These are phyloP conservation scores for Leccinellum albellum DNA, from an alignment of 768 basidiomycete species.

Conservation along the genomic window DNA sequence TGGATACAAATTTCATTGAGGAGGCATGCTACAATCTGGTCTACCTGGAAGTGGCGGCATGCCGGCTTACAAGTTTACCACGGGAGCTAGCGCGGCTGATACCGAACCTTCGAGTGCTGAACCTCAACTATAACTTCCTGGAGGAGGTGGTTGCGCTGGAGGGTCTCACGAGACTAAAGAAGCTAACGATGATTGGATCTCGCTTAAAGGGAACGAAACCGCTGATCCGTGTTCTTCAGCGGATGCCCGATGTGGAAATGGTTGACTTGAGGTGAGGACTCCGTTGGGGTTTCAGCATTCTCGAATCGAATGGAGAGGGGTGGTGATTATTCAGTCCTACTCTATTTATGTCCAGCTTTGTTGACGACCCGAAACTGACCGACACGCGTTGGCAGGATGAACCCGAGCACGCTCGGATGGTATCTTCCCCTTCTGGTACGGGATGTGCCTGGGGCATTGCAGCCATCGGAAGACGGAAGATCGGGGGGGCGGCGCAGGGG, in stretches of 20 bases:
- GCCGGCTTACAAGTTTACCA: constrained; percentile 77
- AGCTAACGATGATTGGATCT: constrained; percentile 83
- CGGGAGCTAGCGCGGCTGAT: constrained; percentile 54
- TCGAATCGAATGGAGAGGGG: constrained; percentile 4
- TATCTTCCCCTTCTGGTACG: constrained; percentile 84
- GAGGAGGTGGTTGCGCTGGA: constrained; percentile 65
- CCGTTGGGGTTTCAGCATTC: constrained; percentile 10
- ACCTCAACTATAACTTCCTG: constrained; percentile 97
- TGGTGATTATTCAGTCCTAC: neutral
- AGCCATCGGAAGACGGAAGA: constrained; percentile 47
- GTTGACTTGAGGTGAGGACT: constrained; percentile 79
- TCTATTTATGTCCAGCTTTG: neutral
- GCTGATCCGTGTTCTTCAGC: constrained; percentile 65
- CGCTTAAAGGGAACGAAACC: constrained; percentile 71
- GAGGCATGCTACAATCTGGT: constrained; percentile 84
- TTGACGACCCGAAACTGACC: constrained; percentile 28
- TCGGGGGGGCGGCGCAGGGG: constrained; percentile 24
- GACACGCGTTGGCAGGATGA: constrained; percentile 59
- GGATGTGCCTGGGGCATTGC: constrained; percentile 62
- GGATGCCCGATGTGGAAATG: constrained; percentile 81
- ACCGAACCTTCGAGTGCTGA: constrained; percentile 87
- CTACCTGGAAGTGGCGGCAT: constrained; percentile 89
- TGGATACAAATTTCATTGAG: constrained; percentile 55
- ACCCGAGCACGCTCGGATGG: constrained; percentile 94
- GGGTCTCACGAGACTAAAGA: constrained; percentile 72